A percentile compares a stretch with the other conserved stretches of the same genome.
Evolutionary conservation across 345 rosid genomes (phyloP).

Genomic region (Lepidium africanum): DNA sequence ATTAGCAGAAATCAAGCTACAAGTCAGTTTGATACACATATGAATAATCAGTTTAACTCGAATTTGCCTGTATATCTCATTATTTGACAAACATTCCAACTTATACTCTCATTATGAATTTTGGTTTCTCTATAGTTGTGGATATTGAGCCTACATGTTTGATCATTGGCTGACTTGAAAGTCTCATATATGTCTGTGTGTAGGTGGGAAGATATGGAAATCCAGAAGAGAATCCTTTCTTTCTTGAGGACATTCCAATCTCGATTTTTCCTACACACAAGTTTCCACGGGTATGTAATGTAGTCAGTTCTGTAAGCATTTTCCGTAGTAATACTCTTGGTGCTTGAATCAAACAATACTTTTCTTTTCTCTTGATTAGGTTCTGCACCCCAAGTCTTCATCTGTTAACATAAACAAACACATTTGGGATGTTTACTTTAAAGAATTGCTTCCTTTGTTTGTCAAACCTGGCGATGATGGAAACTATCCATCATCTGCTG

Average conservation of each 20-base stretch:
- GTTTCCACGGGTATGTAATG: conserved; percentile 44
- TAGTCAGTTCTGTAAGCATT: not conserved
- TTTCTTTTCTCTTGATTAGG: conserved; percentile 21
- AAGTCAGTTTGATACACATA: not conserved
- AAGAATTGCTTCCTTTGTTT: conserved; percentile 64
- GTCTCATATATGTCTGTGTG: not conserved
- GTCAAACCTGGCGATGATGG: conserved; percentile 69
- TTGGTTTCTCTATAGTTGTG: not conserved
- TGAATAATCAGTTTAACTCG: not conserved
- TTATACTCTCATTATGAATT: too few relatives aligned
- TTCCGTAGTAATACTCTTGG: not conserved
- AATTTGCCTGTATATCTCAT: not conserved
- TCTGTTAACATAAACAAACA: conserved; percentile 53
- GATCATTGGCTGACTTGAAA: not conserved
- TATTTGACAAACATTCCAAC: not conserved
- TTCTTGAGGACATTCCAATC: conserved; percentile 48
- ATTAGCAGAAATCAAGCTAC: not conserved
- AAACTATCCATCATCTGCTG: conserved; percentile 63
- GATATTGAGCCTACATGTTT: not conserved
- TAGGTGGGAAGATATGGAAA: conserved; percentile 75
- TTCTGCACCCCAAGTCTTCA: conserved; percentile 54
- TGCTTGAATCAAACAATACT: not conserved
- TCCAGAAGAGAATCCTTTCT: conserved; percentile 86
- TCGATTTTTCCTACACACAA: conserved; percentile 31
- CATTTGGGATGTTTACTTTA: conserved; percentile 62